Evolutionary conservation across 768 basidiomycete genomes (phyloP), one percentile per base, ranked within the genome.

Genomic region (Hypholoma sublateritium): DNA sequence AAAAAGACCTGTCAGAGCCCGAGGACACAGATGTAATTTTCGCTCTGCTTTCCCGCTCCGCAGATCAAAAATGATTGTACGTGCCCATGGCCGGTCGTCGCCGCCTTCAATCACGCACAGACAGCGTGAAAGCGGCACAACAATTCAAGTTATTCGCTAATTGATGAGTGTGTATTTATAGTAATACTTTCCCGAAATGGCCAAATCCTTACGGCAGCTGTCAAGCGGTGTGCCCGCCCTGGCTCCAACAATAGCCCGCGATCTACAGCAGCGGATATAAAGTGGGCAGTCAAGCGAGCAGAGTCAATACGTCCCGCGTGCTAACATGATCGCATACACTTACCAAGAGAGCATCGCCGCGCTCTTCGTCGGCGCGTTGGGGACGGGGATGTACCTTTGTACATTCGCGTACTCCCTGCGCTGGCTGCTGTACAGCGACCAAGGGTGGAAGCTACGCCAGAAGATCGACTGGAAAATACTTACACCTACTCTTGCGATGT

Each of bases 301-400:
- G 16, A 13, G 21, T 2, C 28, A 17, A 13, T 35, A 32, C 32
- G 14, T 32, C 47, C 47, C 13, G 12, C 16, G 16, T 34, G 39
- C 17, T 28, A 17, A 16, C 24, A 24, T 52, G 21, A 52, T 52
- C 25, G 37, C 50, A 16, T 52, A 52, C 25, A 52, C 50, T 16
- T 52, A 52, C 39, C 50, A 52, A 42, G 58, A 59, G 24, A 32
- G 58, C 22, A 42, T 60, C 37, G 34, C 51, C 1, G 59, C 55
- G n/a, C 22, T 59, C 50, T 41, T 59, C 45, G 24, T 55, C 34
- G 58, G 53, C 17, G 58, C 58, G 5, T 35, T 59, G 4, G 42
- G 35, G 3, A 55, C 53, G 4, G 58, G 58, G 37, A 43, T 55
- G n/a, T 59, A 59, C 53, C 24, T 59, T 6, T 55, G 53, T 28